Base-by-base conservation (phyloP, 768 basidiomycete genomes). In the Filobasidium floriforme region DNA sequence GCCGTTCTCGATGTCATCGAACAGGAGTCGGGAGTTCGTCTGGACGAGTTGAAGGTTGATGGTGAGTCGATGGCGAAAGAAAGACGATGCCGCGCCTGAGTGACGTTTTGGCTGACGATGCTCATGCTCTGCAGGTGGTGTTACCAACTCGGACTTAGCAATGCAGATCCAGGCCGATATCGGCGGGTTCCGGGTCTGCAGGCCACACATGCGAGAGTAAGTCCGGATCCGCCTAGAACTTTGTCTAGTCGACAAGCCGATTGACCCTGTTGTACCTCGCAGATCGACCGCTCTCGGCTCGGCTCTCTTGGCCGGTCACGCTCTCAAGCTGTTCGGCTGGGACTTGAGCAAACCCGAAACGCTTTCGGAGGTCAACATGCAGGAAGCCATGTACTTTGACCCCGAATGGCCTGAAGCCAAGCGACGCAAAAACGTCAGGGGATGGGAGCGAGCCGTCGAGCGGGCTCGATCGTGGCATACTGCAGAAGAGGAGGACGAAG, bases 1-100 rank as follows among this genome's bases (percentile, higher is more conserved):
- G 96, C 91, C 9, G 90, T 99, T 71, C 84, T 98, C 59, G 92
- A 97, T 77, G 88, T 89, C 73, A 99, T 99, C 89, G 87, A 89
- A 76, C 81, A 89, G 62, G 94, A 99, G 80, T 88, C 89, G n/a
- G 69, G 74, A 4, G 81, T 82, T 5, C 86, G 89, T 57, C 83
- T 96, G 62, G 87, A 88, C 74, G 84, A 88, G 71, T 85, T 99
- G 69, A 93, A 88, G 77, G 94, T 99, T 41, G 96, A 98, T 77
- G 96, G 96, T 66, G 75, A 51, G 76, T 75, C 22, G 19, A 74
- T 73, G 46, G 73, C 73, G 28, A 72, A 72, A 15, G 72, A 75
- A 40, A 9, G 22, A 7, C 7, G 54, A 22, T 7, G 15, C 54
- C 4, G 54, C 15, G 55, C 5, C 3, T 5, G 14, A 37, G 32